These are phyloP conservation scores for Exophiala sp. DNA, from an alignment of 2,329 filamentous ascomycete species.

Conservation along the genomic window DNA sequence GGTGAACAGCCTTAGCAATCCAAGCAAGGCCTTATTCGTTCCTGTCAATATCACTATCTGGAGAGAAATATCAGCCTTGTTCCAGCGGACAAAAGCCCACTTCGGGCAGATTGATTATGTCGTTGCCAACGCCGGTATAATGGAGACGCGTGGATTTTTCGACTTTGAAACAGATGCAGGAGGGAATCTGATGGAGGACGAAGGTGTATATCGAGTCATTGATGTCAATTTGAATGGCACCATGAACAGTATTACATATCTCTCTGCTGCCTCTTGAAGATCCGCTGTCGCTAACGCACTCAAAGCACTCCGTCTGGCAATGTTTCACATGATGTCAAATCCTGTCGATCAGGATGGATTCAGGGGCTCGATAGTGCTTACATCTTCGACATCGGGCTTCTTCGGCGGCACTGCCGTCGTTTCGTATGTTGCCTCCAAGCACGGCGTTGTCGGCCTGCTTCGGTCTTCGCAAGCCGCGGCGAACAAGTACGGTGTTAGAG, in stretches of 20 bases:
- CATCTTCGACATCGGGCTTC: slow-evolving; percentile 44
- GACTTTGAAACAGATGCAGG: not conserved
- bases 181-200: slow-evolving; percentile 3
- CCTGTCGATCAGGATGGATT: slow-evolving; percentile 32
- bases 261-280: not conserved
- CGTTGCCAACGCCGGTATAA: slow-evolving; percentile 14
- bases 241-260: slow-evolving; percentile 39
- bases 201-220: slow-evolving; percentile 26
- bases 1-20: not conserved
- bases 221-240: slow-evolving; percentile 46
- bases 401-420: slow-evolving; percentile 43
- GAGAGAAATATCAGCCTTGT: slow-evolving; percentile 4
- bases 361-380: slow-evolving; percentile 40
- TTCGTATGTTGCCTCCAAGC: slow-evolving; percentile 44
- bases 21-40: slow-evolving; percentile 4
- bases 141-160: slow-evolving; percentile 9
- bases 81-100: not conserved
- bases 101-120: slow-evolving; percentile 13
- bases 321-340: slow-evolving; percentile 25
- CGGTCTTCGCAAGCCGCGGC: slow-evolving; percentile 38
- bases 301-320: slow-evolving; percentile 19
- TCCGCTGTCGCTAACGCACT: slow-evolving; percentile 20
- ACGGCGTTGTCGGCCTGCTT: slow-evolving; percentile 41
- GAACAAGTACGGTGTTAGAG: slow-evolving; percentile 35
- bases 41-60: slow-evolving; percentile 7